Base-by-base conservation (phyloP, 202 grass and related monocot genomes). In the Digitaria exilis region DNA sequence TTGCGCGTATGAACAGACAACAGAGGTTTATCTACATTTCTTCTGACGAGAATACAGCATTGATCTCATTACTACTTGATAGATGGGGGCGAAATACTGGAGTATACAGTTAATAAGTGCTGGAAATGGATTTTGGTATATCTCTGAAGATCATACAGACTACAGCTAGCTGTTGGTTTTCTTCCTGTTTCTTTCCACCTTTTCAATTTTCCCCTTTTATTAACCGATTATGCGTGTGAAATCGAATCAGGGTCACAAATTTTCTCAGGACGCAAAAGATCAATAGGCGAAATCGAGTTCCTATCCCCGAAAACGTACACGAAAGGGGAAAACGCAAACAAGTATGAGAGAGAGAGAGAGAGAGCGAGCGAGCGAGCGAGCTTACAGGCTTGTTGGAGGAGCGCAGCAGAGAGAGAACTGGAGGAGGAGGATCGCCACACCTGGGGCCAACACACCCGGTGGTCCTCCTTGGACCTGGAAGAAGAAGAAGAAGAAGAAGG, bases 301-400 rank as follows among this genome's bases (percentile, higher is more conserved):
- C 25, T 21, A 69, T 69, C n/a, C 12, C 39, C 1, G 42, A 48
- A 26, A 51, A 9, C 44, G 49, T 16, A 9, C 25, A 11, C 15
- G 15, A 21, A 31, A 25, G 9, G 5, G 12, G 25, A 10, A 22
- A 56, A 56, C 19, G 9, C 50, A 52, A 18, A 21, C 49, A 21
- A 21, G 2, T 15, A 32, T 21, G 2, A 29, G 11, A 52, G 2
- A 29, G 11, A 13, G 51, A 26, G 37, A 52, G 31, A 14, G 10
- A 30, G 51, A 67, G 28, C 46, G 14, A 56, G 24, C 22, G 3
- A n/a, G 35, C 32, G 12, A 18, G 72, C 48, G 8, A 2, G 21
- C 77, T 91, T 64, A 91, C 85, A 73, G 45, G 54, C 12, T 81
- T 84, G 4, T 41, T 50, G 80, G 30, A 87, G 80, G 30, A 87